Base-by-base conservation (phyloP, 1,284 basidiomycete genomes). In the Leccinum discolor region DNA sequence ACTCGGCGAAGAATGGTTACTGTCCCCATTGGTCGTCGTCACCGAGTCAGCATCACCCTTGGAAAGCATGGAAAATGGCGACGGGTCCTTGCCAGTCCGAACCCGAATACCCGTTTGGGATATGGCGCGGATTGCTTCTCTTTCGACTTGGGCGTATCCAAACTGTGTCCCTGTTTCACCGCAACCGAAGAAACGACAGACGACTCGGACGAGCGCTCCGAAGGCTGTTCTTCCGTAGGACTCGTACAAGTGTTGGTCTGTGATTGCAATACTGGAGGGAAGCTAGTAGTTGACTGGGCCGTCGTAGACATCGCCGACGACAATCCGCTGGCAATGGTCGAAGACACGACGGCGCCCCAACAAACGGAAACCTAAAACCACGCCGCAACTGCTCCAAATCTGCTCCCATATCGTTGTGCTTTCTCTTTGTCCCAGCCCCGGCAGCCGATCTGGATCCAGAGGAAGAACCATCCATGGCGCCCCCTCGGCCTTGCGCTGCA, bases 361-460 rank as follows among this genome's bases (percentile, higher is more conserved):
- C 80, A 66, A 81, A 86, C 7, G 84, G 84, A 11, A 86, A 73
- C 65, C 81, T 79, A 70, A 86, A 85, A 57, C 78, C 79, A 14
- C 74, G 71, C 14, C 69, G 70, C 26, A 76, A 56, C 21, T 73
- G 71, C 62, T 75, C 74, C 29, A 75, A 69, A 52, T 77, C 77
- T 16, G 73, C 67, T n/a, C 86, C 85, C 2, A 80, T 78, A 59
- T 83, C 82, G 50, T 78, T 78, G 44, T 82, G 83, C 72, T 88
- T 89, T 69, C 88, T 77, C 78, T 89, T 90, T 71, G 79, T 74
- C 11, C 81, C 80, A 23, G 76, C 12, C 50, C n/a, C 50, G 2
- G 21, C 12, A 21, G 21, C 12, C 50, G 50, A 23, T 21, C 50
- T 52, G 21, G 44, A 50, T 50, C 44, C 44, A 18, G 44, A 18